These are phyloP conservation scores for Dothideomycetes sp. DNA, from an alignment of 2,329 filamentous ascomycete genomes.

Conservation along the genomic window DNA sequence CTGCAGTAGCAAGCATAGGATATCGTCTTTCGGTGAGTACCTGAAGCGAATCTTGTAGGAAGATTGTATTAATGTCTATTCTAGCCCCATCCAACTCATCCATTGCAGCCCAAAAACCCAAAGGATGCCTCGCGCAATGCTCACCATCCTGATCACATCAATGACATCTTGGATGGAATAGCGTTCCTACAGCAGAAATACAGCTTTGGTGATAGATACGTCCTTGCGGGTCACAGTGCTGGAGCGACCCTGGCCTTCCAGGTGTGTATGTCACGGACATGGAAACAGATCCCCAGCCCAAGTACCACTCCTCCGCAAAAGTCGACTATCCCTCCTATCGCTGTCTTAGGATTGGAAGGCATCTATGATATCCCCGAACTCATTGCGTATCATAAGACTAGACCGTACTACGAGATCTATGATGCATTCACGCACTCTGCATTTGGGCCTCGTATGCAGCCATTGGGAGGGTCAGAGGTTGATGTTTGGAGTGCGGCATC, in stretches of 20 bases:
- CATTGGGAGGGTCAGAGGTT: constrained; percentile 30
- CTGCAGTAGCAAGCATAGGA: constrained; percentile 53
- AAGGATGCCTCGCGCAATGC: constrained; percentile 37
- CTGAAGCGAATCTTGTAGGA: too few relatives aligned
- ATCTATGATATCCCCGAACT: constrained; percentile 55
- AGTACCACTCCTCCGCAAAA: too few relatives aligned
- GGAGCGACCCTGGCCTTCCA: constrained; percentile 56
- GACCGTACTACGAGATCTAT: constrained; percentile 40
- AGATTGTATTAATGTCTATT: too few relatives aligned
- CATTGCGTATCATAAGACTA: constrained; percentile 32
- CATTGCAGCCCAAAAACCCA: constrained; percentile 34
- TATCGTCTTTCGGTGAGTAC: constrained; percentile 59
- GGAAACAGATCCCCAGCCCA: too few relatives aligned
- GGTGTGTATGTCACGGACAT: constrained; percentile 43
- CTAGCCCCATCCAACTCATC: constrained; percentile 33
- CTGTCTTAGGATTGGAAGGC: constrained; percentile 52
- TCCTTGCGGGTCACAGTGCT: constrained; percentile 52
- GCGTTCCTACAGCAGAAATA: constrained; percentile 38
- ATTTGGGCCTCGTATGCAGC: constrained; percentile 41
- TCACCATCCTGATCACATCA: constrained; percentile 49
- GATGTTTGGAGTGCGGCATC: constrained; percentile 44
- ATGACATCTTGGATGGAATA: constrained; percentile 45
- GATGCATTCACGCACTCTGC: constrained; percentile 6
- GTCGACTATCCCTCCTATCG: constrained; percentile 30
- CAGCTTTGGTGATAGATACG: constrained; percentile 33